Evolutionary conservation across 225 moss, liverwort and hornwort genomes (phyloP), one percentile per base, ranked within the genome.

Genomic region (Thuidium tamariscinum): DNA sequence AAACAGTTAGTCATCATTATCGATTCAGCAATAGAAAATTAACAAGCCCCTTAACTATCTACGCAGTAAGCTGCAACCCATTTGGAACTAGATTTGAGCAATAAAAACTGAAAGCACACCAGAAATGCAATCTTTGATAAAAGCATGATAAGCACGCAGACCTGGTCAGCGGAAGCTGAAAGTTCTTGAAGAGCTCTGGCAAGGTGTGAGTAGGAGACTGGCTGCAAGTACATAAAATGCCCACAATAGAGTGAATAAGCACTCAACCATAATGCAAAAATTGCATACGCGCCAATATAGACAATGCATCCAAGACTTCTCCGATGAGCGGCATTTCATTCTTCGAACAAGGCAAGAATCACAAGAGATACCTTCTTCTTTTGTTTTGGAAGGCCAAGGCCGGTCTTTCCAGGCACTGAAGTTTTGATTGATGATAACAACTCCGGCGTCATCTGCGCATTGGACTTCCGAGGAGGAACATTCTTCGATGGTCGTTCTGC

Each of bases 331-430:
- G 71, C 32, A 60, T 48, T 69, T 37, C 79, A 69, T 49, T 52
- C 36, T 39, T 83, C 55, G 21, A 70, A 74, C 22, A 69, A 82
- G 85, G 14, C 76, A 77, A 83, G 52, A 82, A 86, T 52, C 44
- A 66, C 20, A 89, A 79, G 36, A 41, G 41, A 34, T 88, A 95
- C 98, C 96, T 97, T 99, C 79, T 92, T 97, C 90, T 92, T 95
- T 56, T 96, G 96, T 81, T 95, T 96, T 23, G 92, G 92, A 82
- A 92, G 93, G 39, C 94, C 97, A 81, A 99, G 97, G 11, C 91
- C 94, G 81, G 95, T 77, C 90, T 89, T 95, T 81, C 92, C 94
- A 75, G 97, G 94, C 76, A 90, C 92, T 46, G 91, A 85, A 60
- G 95, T 87, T 92, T 92, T 95, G 41, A 91, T 92, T 62, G 97